phyloP scores from a whole-genome alignment of 2,329 filamentous ascomycete genomes.

The Penicillium sclerotigenum region DNA sequence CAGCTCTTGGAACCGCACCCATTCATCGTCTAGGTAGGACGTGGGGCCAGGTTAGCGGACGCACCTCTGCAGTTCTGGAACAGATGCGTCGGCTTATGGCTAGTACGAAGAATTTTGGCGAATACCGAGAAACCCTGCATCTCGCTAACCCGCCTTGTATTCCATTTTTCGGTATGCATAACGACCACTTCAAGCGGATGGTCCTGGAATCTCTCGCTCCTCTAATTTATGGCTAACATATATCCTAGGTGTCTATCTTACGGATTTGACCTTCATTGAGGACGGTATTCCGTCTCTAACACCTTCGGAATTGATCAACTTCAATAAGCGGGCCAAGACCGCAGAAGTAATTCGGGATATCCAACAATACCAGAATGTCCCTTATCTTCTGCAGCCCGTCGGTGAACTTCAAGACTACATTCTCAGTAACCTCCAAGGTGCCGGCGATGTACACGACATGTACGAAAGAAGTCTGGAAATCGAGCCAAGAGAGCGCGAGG shows the following conservation, averaged over 20 bases:
- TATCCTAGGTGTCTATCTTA: constrained; percentile 82
- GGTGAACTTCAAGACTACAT: constrained; percentile 95
- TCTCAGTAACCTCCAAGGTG: constrained; percentile 89
- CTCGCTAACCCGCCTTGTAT: constrained; percentile 94
- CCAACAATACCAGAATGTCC: constrained; percentile 96
- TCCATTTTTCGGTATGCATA: constrained; percentile 81
- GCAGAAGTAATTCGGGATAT: constrained; percentile 98
- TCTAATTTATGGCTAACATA: constrained; percentile 15
- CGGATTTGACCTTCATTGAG: constrained; percentile 96
- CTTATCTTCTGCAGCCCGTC: constrained; percentile 87
- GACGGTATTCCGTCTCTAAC: constrained; percentile 96
- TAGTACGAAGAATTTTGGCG: constrained; percentile 96
- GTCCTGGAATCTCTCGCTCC: background rate
- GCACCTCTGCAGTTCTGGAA: constrained; percentile 76
- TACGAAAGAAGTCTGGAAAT: constrained; percentile 94
- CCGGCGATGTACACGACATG: constrained; percentile 97
- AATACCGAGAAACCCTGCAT: constrained; percentile 91
- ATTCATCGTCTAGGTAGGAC: constrained; percentile 91
- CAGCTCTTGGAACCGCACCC: constrained; percentile 86
- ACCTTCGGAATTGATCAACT: constrained; percentile 96
- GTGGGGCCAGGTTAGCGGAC: constrained; percentile 88
- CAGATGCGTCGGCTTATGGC: constrained; percentile 93
- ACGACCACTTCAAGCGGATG: background rate
- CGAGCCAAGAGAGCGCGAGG: constrained; percentile 92
- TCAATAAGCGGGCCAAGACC: constrained; percentile 95